Percentiles rank a stretch among this genome's conserved stretches.
Evolutionary conservation across 1,284 basidiomycete genomes (phyloP).

Genomic region (Blastosporella zonata): DNA sequence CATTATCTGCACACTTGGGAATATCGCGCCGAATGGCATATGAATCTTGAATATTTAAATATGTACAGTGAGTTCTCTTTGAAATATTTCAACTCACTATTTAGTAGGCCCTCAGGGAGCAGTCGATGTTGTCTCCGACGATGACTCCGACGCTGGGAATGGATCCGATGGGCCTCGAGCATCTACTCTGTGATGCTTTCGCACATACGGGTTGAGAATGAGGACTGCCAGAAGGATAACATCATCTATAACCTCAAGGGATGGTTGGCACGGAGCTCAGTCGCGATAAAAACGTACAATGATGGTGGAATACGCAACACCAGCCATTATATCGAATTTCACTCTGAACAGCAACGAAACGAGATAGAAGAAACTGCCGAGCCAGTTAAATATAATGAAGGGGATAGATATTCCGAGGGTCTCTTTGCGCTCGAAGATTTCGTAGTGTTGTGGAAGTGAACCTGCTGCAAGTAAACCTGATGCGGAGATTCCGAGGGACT

Average conservation of each 20-base stretch:
- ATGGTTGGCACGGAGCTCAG: neutral
- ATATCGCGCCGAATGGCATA: no score
- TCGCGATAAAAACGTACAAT: constrained; percentile 38
- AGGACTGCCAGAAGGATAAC: constrained; percentile 17
- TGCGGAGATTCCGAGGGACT: constrained; percentile 65
- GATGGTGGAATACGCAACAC: constrained; percentile 60
- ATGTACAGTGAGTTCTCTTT: no score
- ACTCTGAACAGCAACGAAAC: constrained; percentile 70
- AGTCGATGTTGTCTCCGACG: no score
- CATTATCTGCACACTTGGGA: no score
- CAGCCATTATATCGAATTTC: constrained; percentile 67
- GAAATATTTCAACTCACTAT: no score
- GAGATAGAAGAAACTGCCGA: constrained; percentile 71
- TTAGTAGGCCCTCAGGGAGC: no score
- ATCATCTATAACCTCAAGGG: constrained; percentile 49
- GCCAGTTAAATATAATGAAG: constrained; percentile 71
- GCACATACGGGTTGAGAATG: constrained; percentile 58
- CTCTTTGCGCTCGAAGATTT: constrained; percentile 69
- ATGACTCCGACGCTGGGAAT: no score
- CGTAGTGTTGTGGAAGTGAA: constrained; percentile 63
- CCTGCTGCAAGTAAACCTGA: constrained; percentile 61
- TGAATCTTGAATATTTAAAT: no score
- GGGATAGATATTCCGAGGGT: constrained; percentile 71
- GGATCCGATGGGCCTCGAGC: constrained; percentile 7
- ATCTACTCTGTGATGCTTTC: constrained; percentile 24